phyloP scores from a whole-genome alignment of 345 rosid species.

The Salix suchowensis region DNA sequence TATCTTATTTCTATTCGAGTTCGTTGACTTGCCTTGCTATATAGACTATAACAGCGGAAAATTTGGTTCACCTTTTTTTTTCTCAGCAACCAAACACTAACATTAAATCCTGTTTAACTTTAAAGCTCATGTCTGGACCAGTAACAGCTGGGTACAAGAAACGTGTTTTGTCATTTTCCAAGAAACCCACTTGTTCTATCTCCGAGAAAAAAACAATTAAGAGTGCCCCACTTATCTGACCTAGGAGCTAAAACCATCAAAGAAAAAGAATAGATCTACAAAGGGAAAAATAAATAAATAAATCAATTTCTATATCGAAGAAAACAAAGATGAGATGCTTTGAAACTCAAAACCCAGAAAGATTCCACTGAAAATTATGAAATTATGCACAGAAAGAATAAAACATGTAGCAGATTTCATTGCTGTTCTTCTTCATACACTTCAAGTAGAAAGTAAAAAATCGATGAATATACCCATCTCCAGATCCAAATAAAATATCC shows the following conservation, averaged over 20 bases:
- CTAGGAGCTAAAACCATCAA: background rate
- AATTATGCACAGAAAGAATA: background rate
- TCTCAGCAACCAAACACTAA: conserved; percentile 18
- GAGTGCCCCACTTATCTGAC: conserved; percentile 4
- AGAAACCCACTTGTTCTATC: background rate
- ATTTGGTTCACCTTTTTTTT: background rate
- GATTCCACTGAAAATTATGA: background rate
- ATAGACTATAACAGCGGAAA: no score
- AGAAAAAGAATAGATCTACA: conserved; percentile 10
- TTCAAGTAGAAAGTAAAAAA: conserved; percentile 8
- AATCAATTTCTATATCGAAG: background rate
- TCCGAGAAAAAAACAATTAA: no score
- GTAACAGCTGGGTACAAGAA: background rate
- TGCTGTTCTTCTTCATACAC: conserved; percentile 1
- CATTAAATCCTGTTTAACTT: background rate
- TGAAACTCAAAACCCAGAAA: conserved; percentile 3
- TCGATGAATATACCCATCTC: background rate
- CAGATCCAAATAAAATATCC: conserved; percentile 8
- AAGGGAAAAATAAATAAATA: background rate
- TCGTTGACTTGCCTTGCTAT: background rate
- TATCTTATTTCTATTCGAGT: background rate
- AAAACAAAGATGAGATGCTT: background rate
- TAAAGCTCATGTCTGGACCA: conserved; percentile 1
- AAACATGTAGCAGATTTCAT: conserved; percentile 4
- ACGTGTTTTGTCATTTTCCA: conserved; percentile 1